Evolutionary conservation across 225 moss, liverwort and hornwort species (phyloP), one percentile per base, ranked within the genome.

Genomic region (Pseudisothecium myosuroides): DNA sequence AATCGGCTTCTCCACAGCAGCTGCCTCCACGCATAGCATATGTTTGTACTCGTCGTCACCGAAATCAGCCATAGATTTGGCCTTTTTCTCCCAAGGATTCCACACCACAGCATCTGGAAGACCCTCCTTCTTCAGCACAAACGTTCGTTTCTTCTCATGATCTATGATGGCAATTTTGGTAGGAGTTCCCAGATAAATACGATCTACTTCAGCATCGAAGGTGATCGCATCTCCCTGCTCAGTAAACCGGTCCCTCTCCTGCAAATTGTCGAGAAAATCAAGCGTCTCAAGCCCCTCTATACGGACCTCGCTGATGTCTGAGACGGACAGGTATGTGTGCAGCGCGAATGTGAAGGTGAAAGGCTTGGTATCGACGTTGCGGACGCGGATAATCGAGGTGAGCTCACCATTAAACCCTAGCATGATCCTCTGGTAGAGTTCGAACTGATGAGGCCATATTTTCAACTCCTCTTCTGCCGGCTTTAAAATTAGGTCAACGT

Each of bases 41-140:
- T 89, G 93, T 86, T 98, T 98, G 90, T 95, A 98, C 92, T 98
- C 98, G 49, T 98, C 98, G 72, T 98, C 97, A 60, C 97, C 98
- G 67, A 98, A 97, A 92, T 98, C 98, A 75, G 89, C 21, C 91
- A 96, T 89, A 14, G 94, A 89, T 83, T 96, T 98, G 47, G 98
- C 92, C 92, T 98, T 98, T 69, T 95, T 98, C 91, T 98, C 98
- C 98, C 98, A 98, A 52, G 98, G 98, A 92, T 98, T 98, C 98
- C 98, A 98, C 72, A 98, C 97, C 63, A 98, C 98, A 22, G 94
- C 97, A 93, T 98, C 98, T 54, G 98, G 97, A 80, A 98, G 96
- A 67, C 96, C 97, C 54, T 97, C 98, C 83, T 98, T 98, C 91
- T 94, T 95, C 88, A 98, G 78, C 61, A 98, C 97, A 36, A 95